Conservation (phyloP, 2,329 filamentous ascomycete genomes). For the Phyllosticta citriasiana region DNA sequence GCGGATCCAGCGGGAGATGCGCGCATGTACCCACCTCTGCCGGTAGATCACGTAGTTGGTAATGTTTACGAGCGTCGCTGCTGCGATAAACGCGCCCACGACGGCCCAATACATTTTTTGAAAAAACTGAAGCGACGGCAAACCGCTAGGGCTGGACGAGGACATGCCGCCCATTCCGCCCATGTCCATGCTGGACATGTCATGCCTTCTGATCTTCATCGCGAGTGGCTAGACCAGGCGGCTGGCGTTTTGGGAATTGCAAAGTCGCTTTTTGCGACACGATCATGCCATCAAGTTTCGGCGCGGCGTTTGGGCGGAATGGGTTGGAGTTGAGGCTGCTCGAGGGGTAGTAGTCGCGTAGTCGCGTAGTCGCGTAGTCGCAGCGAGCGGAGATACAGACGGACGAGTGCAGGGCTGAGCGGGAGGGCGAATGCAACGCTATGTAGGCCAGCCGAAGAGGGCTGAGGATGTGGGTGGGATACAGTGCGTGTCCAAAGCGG, state of each 20-base stretch:
- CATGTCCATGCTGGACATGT: conserved; percentile 27
- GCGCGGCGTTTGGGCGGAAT: background rate
- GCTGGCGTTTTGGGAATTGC: background rate
- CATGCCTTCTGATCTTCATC: conserved; percentile 3
- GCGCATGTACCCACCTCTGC: conserved; percentile 35
- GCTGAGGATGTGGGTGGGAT: background rate
- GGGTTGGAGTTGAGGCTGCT: background rate
- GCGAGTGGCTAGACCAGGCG: background rate
- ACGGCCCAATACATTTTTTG: conserved; percentile 46
- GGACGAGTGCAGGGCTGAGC: background rate
- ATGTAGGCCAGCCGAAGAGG: background rate
- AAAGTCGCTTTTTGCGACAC: background rate
- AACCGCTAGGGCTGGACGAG: conserved; percentile 29
- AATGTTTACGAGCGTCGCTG: conserved; percentile 35
- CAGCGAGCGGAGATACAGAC: background rate
- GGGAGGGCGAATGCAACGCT: background rate
- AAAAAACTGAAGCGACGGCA: conserved; percentile 37
- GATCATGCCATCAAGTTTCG: background rate
- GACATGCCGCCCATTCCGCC: conserved; percentile 4
- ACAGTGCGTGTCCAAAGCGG: background rate
- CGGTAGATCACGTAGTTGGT: conserved; percentile 39
- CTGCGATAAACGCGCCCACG: conserved; percentile 35
- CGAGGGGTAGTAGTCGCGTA: background rate
- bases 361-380: background rate
- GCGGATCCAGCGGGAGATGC: background rate